Percentiles rank a stretch among this genome's conserved stretches.
phyloP scores from a whole-genome alignment of 108 stramenopile genomes.

The Fistulifera solaris region DNA sequence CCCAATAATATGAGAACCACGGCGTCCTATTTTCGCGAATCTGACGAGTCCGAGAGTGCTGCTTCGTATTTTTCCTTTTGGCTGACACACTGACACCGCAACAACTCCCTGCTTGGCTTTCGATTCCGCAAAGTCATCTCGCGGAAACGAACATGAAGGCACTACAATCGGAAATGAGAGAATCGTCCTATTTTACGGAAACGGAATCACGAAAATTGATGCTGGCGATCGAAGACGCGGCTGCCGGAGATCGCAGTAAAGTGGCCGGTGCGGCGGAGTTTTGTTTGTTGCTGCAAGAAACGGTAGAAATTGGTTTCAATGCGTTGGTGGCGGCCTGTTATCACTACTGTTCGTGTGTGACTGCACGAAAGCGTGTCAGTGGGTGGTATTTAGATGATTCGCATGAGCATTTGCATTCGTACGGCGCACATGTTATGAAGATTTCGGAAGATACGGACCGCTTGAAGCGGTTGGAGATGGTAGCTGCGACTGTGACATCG shows the following conservation, averaged over 20 bases:
- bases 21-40: too few relatives aligned
- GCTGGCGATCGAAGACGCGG: constrained; percentile 47
- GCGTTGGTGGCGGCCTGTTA: constrained; percentile 58
- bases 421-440: constrained; percentile 35
- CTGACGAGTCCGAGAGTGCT: too few relatives aligned
- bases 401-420: constrained; percentile 6
- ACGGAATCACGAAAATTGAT: constrained; percentile 30
- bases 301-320: constrained; percentile 65
- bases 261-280: constrained; percentile 71
- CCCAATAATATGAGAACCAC: too few relatives aligned
- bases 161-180: constrained; percentile 23
- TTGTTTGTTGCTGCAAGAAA: constrained; percentile 58
- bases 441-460: constrained; percentile 64
- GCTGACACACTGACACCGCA: too few relatives aligned
- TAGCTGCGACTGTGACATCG: too few relatives aligned
- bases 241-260: constrained; percentile 35
- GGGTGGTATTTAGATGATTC: constrained; percentile 8
- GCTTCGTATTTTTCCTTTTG: too few relatives aligned
- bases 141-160: constrained; percentile 18
- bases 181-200: constrained; percentile 31
- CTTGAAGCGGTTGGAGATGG: constrained; percentile 57
- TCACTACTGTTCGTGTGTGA: constrained; percentile 48
- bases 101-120: constrained; percentile 28
- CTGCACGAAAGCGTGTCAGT: constrained; percentile 14
- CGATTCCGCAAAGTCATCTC: constrained; percentile 15